A percentile compares a stretch with the other conserved stretches of the same genome.
These are phyloP conservation scores for Penicillium sp. DNA, from an alignment of 2,329 filamentous ascomycete species.

Conservation along the genomic window DNA sequence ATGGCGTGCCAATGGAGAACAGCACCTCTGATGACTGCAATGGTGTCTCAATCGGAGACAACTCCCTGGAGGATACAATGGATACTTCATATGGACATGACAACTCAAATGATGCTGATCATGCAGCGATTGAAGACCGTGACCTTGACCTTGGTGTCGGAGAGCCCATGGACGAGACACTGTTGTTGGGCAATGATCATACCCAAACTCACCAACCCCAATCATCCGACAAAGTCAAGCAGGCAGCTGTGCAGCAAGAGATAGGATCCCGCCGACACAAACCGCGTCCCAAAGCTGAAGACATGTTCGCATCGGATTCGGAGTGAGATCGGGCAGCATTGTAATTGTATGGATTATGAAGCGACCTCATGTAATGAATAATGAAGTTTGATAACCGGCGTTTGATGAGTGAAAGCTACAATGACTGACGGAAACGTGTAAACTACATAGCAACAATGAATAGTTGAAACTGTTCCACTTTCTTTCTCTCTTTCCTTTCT, in stretches of 20 bases:
- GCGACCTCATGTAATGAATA: neutral
- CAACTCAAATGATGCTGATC: slow-evolving; percentile 33
- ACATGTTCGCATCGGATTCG: slow-evolving; percentile 79
- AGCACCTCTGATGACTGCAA: neutral
- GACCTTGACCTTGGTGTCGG: slow-evolving; percentile 32
- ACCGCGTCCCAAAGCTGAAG: slow-evolving; percentile 69
- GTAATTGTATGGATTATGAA: slow-evolving; percentile 14
- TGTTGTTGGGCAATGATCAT: slow-evolving; percentile 23
- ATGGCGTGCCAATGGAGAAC: neutral
- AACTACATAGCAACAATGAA: neutral
- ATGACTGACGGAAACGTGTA: slow-evolving; percentile 1
- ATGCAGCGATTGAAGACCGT: too few relatives aligned
- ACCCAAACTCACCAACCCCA: slow-evolving; percentile 16
- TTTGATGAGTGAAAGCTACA: too few relatives aligned
- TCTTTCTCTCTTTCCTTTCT: neutral
- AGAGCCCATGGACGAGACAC: slow-evolving; percentile 36
- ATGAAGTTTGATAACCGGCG: too few relatives aligned
- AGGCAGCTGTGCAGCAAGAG: slow-evolving; percentile 22
- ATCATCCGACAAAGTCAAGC: slow-evolving; percentile 20
- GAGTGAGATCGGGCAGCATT: slow-evolving; percentile 33
- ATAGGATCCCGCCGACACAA: slow-evolving; percentile 40
- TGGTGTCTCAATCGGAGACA: slow-evolving; percentile 41
- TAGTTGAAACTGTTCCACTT: neutral
- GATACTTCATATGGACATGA: slow-evolving; percentile 47
- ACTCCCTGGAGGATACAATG: slow-evolving; percentile 48